Percentiles rank a stretch among this genome's conserved stretches.
These are phyloP conservation scores for Capronia coronata DNA, from an alignment of 2,329 filamentous ascomycete genomes.

Conservation along the genomic window DNA sequence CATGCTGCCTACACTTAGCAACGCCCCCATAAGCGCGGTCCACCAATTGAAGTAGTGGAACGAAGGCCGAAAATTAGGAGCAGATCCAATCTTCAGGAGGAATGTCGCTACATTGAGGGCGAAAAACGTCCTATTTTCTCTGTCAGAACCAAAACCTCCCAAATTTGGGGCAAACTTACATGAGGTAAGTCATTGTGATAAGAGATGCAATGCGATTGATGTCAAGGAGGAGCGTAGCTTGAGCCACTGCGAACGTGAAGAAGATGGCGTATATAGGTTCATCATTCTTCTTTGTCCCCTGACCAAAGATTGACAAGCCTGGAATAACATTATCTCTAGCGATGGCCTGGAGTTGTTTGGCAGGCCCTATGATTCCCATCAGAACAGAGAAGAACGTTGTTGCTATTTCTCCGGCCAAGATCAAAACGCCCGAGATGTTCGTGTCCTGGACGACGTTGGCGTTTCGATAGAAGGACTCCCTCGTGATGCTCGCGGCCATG, in stretches of 20 bases:
- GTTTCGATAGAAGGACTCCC: slow-evolving; percentile 65
- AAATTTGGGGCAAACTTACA: slow-evolving; percentile 39
- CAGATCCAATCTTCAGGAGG: slow-evolving; percentile 75
- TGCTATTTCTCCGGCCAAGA: slow-evolving; percentile 75
- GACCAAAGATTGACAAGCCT: slow-evolving; percentile 65
- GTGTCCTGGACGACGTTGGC: slow-evolving; percentile 74
- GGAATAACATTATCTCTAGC: slow-evolving; percentile 73
- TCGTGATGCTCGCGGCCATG: slow-evolving; percentile 68
- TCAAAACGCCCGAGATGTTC: slow-evolving; percentile 66
- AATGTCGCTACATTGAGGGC: slow-evolving; percentile 86
- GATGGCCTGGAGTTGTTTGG: slow-evolving; percentile 77
- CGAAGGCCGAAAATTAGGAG: slow-evolving; percentile 79
- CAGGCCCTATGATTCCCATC: slow-evolving; percentile 80
- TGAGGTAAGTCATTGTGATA: slow-evolving; percentile 85
- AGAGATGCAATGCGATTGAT: slow-evolving; percentile 85
- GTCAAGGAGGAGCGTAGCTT: slow-evolving; percentile 73
- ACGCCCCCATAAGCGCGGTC: slow-evolving; percentile 65
- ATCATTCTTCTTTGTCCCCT: slow-evolving; percentile 64
- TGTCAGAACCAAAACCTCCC: slow-evolving; percentile 2
- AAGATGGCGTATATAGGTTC: slow-evolving; percentile 72
- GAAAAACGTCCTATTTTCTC: slow-evolving; percentile 59
- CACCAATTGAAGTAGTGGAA: slow-evolving; percentile 88
- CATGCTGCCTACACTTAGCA: slow-evolving; percentile 76
- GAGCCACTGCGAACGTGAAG: slow-evolving; percentile 67
- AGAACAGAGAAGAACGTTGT: slow-evolving; percentile 77